Conservation (phyloP, 2,329 filamentous ascomycete genomes). For the Aspergillus awamori region DNA sequence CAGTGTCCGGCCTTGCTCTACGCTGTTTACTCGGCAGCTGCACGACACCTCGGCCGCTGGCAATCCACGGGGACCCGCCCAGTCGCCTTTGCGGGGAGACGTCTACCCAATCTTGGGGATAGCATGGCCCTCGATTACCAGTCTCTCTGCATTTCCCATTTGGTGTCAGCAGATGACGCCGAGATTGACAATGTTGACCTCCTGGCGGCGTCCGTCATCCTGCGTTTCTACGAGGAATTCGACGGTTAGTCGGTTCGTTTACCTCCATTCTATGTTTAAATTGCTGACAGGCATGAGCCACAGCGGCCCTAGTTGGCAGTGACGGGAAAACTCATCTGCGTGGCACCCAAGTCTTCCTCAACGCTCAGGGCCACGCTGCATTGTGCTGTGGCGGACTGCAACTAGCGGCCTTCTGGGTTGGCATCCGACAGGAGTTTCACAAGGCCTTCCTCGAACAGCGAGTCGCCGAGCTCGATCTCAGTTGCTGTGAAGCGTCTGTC, state of each 20-base stretch:
- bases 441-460: slow-evolving; percentile 45
- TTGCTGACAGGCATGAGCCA: neutral
- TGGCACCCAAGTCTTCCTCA: slow-evolving; percentile 31
- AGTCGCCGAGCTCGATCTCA: slow-evolving; percentile 25
- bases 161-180: slow-evolving; percentile 29
- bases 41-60: slow-evolving; percentile 35
- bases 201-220: slow-evolving; percentile 45
- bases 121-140: slow-evolving; percentile 44
- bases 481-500: neutral
- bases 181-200: slow-evolving; percentile 24
- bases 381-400: slow-evolving; percentile 33
- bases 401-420: slow-evolving; percentile 50
- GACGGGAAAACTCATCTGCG: slow-evolving; percentile 25
- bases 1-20: slow-evolving; percentile 42
- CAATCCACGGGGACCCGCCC: slow-evolving; percentile 15
- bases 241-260: slow-evolving; percentile 21
- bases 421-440: slow-evolving; percentile 53
- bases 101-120: slow-evolving; percentile 29
- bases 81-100: slow-evolving; percentile 12
- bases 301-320: slow-evolving; percentile 24
- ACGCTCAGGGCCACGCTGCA: slow-evolving; percentile 16
- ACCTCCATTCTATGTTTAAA: neutral
- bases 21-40: slow-evolving; percentile 39
- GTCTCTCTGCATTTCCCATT: slow-evolving; percentile 41
- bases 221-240: slow-evolving; percentile 50